A percentile compares a stretch with the other conserved stretches of the same genome.
These are phyloP conservation scores for Diaporthe ampelina DNA, from an alignment of 2,329 filamentous ascomycete genomes.

Conservation along the genomic window DNA sequence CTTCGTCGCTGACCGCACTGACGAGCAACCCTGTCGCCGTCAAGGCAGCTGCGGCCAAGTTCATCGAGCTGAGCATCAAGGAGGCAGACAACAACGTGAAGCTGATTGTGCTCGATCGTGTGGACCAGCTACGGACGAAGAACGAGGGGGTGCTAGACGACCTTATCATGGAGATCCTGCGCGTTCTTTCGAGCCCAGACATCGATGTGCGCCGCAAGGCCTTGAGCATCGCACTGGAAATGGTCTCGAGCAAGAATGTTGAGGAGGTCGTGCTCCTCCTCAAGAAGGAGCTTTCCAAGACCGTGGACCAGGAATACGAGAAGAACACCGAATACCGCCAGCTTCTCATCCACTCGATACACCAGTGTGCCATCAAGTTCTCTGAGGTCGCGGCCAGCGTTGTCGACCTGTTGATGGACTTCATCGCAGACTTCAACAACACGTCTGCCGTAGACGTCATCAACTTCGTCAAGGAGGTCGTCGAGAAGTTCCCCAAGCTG, in stretches of 20 bases:
- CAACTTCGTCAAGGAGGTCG: constrained; percentile 98
- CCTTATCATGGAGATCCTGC: constrained; percentile 95
- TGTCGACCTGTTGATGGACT: constrained; percentile 97
- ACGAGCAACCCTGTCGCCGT: constrained; percentile 98
- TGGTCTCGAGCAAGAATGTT: constrained; percentile 99
- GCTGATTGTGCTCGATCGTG: constrained; percentile 95
- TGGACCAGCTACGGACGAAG: constrained; percentile 87
- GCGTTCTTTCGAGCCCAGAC: constrained; percentile 94
- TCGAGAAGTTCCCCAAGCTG: constrained; percentile 95
- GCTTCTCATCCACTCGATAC: constrained; percentile 95
- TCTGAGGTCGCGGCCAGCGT: constrained; percentile 98
- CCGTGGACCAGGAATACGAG: constrained; percentile 98
- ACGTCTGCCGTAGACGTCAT: constrained; percentile 97
- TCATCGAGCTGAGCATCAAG: constrained; percentile 97
- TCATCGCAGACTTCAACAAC: constrained; percentile 98
- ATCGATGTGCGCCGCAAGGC: constrained; percentile 96
- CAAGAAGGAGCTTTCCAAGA: constrained; percentile 98
- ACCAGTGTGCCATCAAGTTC: constrained; percentile 99
- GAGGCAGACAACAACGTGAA: constrained; percentile 99
- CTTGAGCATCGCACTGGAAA: constrained; percentile 89
- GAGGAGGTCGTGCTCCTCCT: constrained; percentile 96
- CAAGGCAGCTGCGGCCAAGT: constrained; percentile 94
- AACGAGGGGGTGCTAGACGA: constrained; percentile 95
- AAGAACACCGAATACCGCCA: constrained; percentile 97
- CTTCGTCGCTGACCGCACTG: constrained; percentile 91